phyloP scores from a whole-genome alignment of 2,329 filamentous ascomycete species.

The Sphaerulina populicola region DNA sequence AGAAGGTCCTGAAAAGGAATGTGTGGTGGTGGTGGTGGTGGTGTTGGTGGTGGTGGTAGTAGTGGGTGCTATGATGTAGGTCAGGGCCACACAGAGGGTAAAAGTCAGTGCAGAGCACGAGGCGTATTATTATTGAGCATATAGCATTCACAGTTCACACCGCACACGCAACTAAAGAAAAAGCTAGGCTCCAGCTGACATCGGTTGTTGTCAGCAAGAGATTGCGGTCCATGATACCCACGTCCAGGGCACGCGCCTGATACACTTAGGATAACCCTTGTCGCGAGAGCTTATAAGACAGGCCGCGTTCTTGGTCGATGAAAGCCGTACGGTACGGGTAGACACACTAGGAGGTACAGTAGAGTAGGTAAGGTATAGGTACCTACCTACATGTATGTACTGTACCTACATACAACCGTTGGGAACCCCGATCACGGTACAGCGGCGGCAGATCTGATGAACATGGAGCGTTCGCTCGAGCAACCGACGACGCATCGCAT shows the following conservation, averaged over 20 bases:
- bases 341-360: background rate
- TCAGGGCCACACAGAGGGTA: constrained; percentile 15
- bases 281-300: constrained; percentile 14
- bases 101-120: constrained; percentile 14
- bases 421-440: constrained; percentile 14
- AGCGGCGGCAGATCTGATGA: constrained; percentile 14
- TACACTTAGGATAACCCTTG: constrained; percentile 19
- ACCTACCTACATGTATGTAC: too few species aligned
- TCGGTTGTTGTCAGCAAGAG: constrained; percentile 12
- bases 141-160: constrained; percentile 14
- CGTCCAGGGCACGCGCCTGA: constrained; percentile 17
- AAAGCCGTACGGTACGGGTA: constrained; percentile 13
- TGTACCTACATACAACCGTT: constrained; percentile 1
- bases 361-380: too few species aligned
- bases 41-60: background rate
- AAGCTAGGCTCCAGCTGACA: constrained; percentile 16
- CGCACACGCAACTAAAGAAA: constrained; percentile 2
- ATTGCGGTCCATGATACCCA: constrained; percentile 23
- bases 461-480: constrained; percentile 4
- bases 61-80: constrained; percentile 11
- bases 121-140: constrained; percentile 8
- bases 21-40: constrained; percentile 4
- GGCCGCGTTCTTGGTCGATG: constrained; percentile 16
- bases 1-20: constrained; percentile 15
- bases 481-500: background rate